Base-by-base conservation (phyloP, 768 basidiomycete species). In the Lyophyllum semitale region DNA sequence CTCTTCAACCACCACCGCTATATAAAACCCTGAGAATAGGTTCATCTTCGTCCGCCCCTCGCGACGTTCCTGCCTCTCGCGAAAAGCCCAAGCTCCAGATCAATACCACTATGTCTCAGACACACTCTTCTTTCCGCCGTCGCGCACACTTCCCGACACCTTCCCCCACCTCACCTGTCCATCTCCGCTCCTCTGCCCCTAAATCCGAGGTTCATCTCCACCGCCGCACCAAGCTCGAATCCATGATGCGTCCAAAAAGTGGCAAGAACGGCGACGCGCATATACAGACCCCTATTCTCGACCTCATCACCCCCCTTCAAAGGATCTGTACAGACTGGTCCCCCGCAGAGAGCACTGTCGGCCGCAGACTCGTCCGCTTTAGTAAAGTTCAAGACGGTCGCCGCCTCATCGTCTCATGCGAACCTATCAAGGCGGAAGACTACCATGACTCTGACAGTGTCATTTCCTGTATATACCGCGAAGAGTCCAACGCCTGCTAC, bases 381-480 rank as follows among this genome's bases (percentile, higher is more conserved):
- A 77, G 80, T 61, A 87, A 93, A 54, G 70, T 88, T 8, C 91
- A 89, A 68, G 85, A 91, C 50, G 91, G 91, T 23, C 80, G 84
- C 53, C 81, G 77, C 20, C 83, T 98, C 57, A 87, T 87, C 60
- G 81, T 94, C 27, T 84, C 87, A 13, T 95, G 92, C 71, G 84
- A 90, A 52, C 76, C 85, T 17, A 85, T 97, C 67, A 65, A 75
- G 1, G 89, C 89, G 59, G 79, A 86, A 35, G 87, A 92, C 25
- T 95, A 91, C 67, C 72, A 78, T 53, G 82, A 88, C 33, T 77
- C 83, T 26, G 87, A 88, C 66, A 87, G 86, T 65, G 92, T 96
- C 68, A 87, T 98, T 62, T 97, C 95, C 0, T 98, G 96, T 78
- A 98, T 98, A 66, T 93, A 89, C 70, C 86, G 91, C 51, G 82